Evolutionary conservation across 768 basidiomycete species (phyloP).

Genomic region (Coprinellus aureogranulatus): DNA sequence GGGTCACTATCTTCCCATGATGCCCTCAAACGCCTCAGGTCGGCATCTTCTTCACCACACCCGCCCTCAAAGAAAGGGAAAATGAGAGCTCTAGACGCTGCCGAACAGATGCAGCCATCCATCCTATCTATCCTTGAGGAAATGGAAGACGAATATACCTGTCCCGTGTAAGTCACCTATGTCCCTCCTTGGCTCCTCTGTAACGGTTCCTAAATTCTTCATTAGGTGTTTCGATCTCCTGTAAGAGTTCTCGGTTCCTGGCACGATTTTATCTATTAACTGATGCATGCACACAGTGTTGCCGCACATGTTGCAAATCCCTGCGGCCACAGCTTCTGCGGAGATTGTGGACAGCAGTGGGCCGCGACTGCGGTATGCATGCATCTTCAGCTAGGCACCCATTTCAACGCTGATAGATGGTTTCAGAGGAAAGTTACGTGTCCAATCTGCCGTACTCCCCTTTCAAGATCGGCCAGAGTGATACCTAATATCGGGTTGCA

Average conservation of each 20-base stretch:
- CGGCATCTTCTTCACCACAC: not conserved
- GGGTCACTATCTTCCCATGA: not conserved
- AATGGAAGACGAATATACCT: slow-evolving; percentile 66
- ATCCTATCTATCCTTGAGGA: slow-evolving; percentile 32
- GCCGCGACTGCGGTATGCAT: slow-evolving; percentile 47
- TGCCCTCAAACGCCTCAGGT: not conserved
- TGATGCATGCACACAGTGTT: slow-evolving; percentile 40
- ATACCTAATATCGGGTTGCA: slow-evolving; percentile 67
- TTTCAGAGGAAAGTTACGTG: slow-evolving; percentile 41
- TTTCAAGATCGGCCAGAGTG: slow-evolving; percentile 43
- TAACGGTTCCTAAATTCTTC: slow-evolving; percentile 11
- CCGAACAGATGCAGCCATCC: not conserved
- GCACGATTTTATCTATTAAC: not conserved
- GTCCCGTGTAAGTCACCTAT: slow-evolving; percentile 71
- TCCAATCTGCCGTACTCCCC: slow-evolving; percentile 54
- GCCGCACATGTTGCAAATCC: slow-evolving; percentile 63
- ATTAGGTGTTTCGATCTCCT: slow-evolving; percentile 69
- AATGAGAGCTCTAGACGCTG: slow-evolving; percentile 26
- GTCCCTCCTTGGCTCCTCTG: not conserved
- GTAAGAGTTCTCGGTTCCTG: slow-evolving; percentile 38
- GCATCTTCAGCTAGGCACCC: slow-evolving; percentile 2
- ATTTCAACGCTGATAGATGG: slow-evolving; percentile 20
- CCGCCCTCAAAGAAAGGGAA: slow-evolving; percentile 42
- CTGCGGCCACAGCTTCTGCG: slow-evolving; percentile 74
- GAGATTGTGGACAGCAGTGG: slow-evolving; percentile 65